Evolutionary conservation across 306 rosid species (phyloP).

Genomic region (Luffa aegyptiaca): DNA sequence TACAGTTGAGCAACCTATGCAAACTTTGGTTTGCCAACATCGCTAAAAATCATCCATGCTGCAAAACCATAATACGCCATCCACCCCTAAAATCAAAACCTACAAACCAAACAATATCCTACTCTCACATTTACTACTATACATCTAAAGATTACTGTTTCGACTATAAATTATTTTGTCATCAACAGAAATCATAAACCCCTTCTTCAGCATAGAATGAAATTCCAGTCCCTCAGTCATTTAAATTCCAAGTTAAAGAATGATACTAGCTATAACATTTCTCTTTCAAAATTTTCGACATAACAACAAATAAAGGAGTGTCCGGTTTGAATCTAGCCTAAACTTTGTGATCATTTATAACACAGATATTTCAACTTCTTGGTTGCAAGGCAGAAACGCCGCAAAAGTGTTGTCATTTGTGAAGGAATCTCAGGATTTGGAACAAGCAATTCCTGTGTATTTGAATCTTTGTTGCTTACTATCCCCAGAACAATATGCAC

Average conservation of each 20-base stretch:
- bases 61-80: not conserved
- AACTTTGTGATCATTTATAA: constrained; percentile 21
- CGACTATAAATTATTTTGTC: too few relatives aligned
- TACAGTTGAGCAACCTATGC: not conserved
- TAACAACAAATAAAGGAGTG: not conserved
- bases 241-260: not conserved
- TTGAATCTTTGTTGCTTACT: constrained; percentile 84
- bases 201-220: not conserved
- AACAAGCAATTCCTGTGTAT: constrained; percentile 85
- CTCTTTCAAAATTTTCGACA: not conserved
- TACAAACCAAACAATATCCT: not conserved
- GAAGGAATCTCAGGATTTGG: constrained; percentile 92
- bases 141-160: not conserved
- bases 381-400: constrained; percentile 75
- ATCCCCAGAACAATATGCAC: constrained; percentile 73
- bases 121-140: not conserved
- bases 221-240: too few relatives aligned
- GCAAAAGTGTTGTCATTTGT: constrained; percentile 66
- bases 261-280: not conserved
- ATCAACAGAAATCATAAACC: too few relatives aligned
- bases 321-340: not conserved
- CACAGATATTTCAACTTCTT: constrained; percentile 84
- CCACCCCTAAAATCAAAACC: not conserved
- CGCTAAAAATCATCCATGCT: not conserved
- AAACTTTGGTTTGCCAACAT: not conserved